Percentiles rank a stretch among this genome's conserved stretches.
These are phyloP conservation scores for Marasmius tenuissimus DNA, from an alignment of 1,284 basidiomycete genomes.

Conservation along the genomic window DNA sequence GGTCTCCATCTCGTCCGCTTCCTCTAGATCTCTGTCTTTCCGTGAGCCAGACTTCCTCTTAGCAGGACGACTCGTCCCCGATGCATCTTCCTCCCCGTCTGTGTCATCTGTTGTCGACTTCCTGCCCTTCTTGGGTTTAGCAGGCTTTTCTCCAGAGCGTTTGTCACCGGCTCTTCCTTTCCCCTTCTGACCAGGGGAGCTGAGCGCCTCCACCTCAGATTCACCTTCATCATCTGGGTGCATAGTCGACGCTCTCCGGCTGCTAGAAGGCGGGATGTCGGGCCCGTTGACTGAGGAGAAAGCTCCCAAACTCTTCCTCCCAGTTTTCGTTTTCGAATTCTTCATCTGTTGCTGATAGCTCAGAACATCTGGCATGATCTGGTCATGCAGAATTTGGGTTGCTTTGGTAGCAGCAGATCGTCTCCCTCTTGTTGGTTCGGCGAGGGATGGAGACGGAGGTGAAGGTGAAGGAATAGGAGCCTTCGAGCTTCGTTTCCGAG, in stretches of 20 bases:
- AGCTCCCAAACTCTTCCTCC: conserved; percentile 16
- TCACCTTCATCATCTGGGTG: conserved; percentile 6
- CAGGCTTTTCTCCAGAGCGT: conserved; percentile 12
- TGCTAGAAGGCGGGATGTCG: conserved; percentile 13
- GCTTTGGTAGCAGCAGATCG: conserved; percentile 71
- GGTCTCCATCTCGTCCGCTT: conserved; percentile 1
- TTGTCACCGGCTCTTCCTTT: conserved; percentile 7
- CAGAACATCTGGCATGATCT: conserved; percentile 75
- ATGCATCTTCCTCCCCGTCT: conserved; percentile 8
- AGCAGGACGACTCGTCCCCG: conserved; percentile 5
- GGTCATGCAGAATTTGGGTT: conserved; percentile 56
- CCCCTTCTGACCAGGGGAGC: conserved; percentile 9
- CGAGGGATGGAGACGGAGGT: conserved; percentile 7
- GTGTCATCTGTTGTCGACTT: conserved; percentile 19
- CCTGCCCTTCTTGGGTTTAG: conserved; percentile 6
- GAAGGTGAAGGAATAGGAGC: background rate
- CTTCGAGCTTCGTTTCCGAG: background rate
- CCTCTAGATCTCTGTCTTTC: conserved; percentile 1
- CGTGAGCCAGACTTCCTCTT: conserved; percentile 7
- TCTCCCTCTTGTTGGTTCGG: conserved; percentile 19
- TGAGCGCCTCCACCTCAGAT: conserved; percentile 16
- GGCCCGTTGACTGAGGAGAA: conserved; percentile 15
- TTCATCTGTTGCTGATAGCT: conserved; percentile 66
- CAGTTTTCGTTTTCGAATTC: conserved; percentile 24
- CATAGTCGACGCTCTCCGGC: conserved; percentile 9